Conservation (phyloP, 2,329 filamentous ascomycete genomes). For the Microdochium bolleyi region DNA sequence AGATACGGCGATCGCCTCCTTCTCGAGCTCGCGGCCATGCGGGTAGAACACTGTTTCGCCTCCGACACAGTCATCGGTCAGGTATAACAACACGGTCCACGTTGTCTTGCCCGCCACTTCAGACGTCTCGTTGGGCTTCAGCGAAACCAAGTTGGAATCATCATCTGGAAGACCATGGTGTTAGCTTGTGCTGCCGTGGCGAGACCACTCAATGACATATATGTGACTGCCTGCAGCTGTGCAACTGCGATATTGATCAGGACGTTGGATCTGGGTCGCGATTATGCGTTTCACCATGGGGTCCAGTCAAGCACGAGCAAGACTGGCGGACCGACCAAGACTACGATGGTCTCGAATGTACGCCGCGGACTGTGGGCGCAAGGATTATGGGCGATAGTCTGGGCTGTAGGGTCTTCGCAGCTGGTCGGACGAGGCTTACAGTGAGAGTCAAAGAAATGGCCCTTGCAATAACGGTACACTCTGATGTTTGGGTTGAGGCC, state of each 20-base stretch:
- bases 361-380: not conserved
- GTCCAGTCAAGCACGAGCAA: too few species aligned
- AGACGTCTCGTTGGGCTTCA: conserved; percentile 32
- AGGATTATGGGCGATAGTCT: not conserved
- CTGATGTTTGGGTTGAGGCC: conserved; percentile 84
- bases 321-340: too few species aligned
- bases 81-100: conserved; percentile 85
- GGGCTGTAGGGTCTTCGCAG: not conserved
- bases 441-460: conserved; percentile 88
- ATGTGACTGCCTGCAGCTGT: too few species aligned
- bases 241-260: too few species aligned
- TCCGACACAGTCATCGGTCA: conserved; percentile 74
- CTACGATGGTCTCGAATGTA: too few species aligned
- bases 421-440: conserved; percentile 47
- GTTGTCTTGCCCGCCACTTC: conserved; percentile 59
- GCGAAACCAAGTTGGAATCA: conserved; percentile 67
- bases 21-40: conserved; percentile 46
- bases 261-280: too few species aligned
- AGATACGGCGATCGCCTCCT: conserved; percentile 62
- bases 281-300: too few species aligned
- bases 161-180: conserved; percentile 54
- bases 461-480: conserved; percentile 77
- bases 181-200: not conserved
- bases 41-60: conserved; percentile 93
- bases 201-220: too few species aligned